phyloP scores from a whole-genome alignment of 2,329 filamentous ascomycete genomes.

The Microdochium bolleyi region DNA sequence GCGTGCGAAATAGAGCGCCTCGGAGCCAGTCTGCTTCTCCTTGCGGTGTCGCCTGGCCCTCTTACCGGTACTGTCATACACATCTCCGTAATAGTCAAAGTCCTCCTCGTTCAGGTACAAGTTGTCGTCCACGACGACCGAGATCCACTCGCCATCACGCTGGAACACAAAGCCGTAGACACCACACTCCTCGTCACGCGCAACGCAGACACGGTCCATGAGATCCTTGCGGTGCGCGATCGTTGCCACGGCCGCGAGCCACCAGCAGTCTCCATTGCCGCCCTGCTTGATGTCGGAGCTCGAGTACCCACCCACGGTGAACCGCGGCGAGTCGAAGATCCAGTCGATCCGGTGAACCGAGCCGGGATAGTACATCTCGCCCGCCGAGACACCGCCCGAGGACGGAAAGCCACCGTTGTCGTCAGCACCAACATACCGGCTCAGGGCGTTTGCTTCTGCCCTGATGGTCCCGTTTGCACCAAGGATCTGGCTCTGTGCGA shows the following conservation, averaged over 20 bases:
- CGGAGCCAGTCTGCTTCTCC: constrained; percentile 58
- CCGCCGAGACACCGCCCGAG: constrained; percentile 3
- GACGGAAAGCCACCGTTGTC: background rate
- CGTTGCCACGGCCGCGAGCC: constrained; percentile 61
- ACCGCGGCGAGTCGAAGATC: constrained; percentile 32
- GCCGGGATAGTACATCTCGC: constrained; percentile 17
- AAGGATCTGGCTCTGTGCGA: constrained; percentile 2
- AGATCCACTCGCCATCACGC: constrained; percentile 63
- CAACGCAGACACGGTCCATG: constrained; percentile 61
- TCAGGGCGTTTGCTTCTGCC: constrained; percentile 6
- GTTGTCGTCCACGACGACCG: constrained; percentile 66
- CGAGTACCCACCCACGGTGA: constrained; percentile 29
- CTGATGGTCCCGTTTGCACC: background rate
- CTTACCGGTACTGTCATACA: constrained; percentile 29
- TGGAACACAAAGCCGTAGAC: constrained; percentile 71
- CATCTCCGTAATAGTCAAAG: constrained; percentile 23
- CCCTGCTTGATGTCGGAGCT: constrained; percentile 34
- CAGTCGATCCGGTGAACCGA: constrained; percentile 34
- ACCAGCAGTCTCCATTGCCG: constrained; percentile 62
- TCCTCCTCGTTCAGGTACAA: constrained; percentile 53
- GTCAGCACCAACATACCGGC: constrained; percentile 8
- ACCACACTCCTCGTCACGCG: constrained; percentile 57
- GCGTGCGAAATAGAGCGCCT: constrained; percentile 62
- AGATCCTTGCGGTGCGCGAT: constrained; percentile 58
- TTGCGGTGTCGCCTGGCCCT: constrained; percentile 53